A percentile compares a stretch with the other conserved stretches of the same genome.
phyloP scores from a whole-genome alignment of 164 flowering plant genomes.

The Annona cherimola region DNA sequence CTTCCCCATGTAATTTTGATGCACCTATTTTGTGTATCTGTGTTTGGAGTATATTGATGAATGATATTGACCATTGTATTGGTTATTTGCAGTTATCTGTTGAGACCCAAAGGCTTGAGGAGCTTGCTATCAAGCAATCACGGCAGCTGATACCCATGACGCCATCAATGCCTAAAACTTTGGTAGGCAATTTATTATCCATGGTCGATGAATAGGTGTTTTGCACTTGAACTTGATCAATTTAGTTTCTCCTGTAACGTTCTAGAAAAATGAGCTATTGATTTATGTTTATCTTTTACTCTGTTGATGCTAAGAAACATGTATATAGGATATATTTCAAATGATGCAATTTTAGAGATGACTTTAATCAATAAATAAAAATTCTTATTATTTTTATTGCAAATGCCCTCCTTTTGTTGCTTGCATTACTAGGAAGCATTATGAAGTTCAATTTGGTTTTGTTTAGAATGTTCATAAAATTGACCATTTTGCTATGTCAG shows the following conservation, averaged over 20 bases:
- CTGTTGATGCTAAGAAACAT: too few relatives aligned
- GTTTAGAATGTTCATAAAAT: too few relatives aligned
- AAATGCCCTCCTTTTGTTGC: too few relatives aligned
- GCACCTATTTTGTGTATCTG: neutral
- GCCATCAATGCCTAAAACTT: slow-evolving; percentile 69
- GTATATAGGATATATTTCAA: too few relatives aligned
- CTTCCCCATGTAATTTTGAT: slow-evolving; percentile 52
- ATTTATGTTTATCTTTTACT: too few relatives aligned
- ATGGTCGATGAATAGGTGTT: neutral
- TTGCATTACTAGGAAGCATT: too few relatives aligned
- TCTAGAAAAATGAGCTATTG: neutral
- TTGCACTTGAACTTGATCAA: neutral
- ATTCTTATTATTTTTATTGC: too few relatives aligned
- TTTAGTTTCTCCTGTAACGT: neutral
- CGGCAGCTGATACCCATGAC: slow-evolving; percentile 78
- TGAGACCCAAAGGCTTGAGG: slow-evolving; percentile 75
- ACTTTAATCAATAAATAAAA: too few relatives aligned
- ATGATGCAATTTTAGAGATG: too few relatives aligned
- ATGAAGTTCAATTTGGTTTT: too few relatives aligned
- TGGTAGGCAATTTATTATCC: slow-evolving; percentile 33
- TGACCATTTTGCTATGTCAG: too few relatives aligned
- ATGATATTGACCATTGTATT: slow-evolving; percentile 1
- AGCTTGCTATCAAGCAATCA: slow-evolving; percentile 73
- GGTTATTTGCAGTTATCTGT: slow-evolving; percentile 37
- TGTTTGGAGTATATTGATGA: neutral